Evolutionary conservation across 352 stramenopile species (phyloP), one percentile per base, ranked within the genome.

Genomic region (Phytophthora macrochlamydospora): DNA sequence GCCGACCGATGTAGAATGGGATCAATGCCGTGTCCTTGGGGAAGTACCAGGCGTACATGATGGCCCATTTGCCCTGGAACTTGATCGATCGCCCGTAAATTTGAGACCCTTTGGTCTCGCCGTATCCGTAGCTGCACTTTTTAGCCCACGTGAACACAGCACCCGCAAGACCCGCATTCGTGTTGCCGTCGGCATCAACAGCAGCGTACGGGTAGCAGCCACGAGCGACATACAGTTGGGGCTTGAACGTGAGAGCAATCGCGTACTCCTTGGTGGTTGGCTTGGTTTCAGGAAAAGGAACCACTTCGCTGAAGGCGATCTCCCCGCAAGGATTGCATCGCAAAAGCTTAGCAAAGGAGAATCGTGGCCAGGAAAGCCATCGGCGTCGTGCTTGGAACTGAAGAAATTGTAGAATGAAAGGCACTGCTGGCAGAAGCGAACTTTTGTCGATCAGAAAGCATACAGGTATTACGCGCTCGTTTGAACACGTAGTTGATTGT

Each of bases 1-100:
- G 72, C 44, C 75, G 64, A 7, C 72, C 72, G 38, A 59, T 52
- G 61, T 59, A 67, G 13, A 43, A 11, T 3, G 53, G 40, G 32
- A 56, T 62, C 55, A 59, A 35, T 14, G 12, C 48, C 11, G 13
- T 31, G 14, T 51, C 53, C 28, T n/a, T 59, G 28, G 53, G 53
- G 13, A 59, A 51, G 31, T 58, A 58, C 24, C 18, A 24, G 18
- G 18, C 18, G 18, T 24, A 24, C 18, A 24, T 24, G 18, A 24
- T 24, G 18, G 18, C 51, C 37, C 37, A 30, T 9, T 29, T 12
- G 32, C 44, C 44, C 8, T 55, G 35, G 56, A 55, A 62, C 24
- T 48, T 24, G 5, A 18, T 46, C 28, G 48, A 18, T 6, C 56
- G 56, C 4, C 56, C 32, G 37, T 62, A 62, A 3, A 62, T 37